Base-by-base conservation (phyloP, 805 yeast genomes). In the Tetrapisispora pingtungensis region DNA sequence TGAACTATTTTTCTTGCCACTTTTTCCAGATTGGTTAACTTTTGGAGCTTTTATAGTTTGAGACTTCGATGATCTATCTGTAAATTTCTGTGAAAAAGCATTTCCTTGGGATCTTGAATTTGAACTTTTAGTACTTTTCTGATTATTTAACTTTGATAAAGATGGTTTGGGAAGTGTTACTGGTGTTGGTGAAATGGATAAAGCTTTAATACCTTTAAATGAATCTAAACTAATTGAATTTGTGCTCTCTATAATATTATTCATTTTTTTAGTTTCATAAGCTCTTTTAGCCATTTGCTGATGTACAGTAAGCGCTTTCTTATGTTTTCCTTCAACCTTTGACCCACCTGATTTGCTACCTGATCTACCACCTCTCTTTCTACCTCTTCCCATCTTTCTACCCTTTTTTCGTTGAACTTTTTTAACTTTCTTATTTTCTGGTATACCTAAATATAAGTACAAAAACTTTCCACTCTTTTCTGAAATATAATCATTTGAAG, bases 401-500 rank as follows among this genome's bases (percentile, higher is more conserved):
- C 53, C 54, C 18, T 50, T 45, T 53, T 60, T 47, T 64, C 56
- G 18, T 41, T 49, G 42, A 26, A 47, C 40, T 35, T 44, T 47
- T 30, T 42, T 42, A 7, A 47, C 33, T 36, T 44, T 33, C 36
- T 45, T 38, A 20, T 53, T 49, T 40, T 67, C 80, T 49, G 70
- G 72, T 33, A 77, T 66, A 0, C 78, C 79, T 27, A 78, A 58
- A 24, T 73, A 61, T 13, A 64, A 69, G 40, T 64, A 71, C 17
- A 77, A 57, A 47, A 77, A 77, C 18, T 54, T 64, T 13, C 72
- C 77, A 44, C 70, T 71, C 26, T 63, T 57, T 51, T 77, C 81
- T 43, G 74, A 69, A 1, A 69, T 61, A 46, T 69, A 69, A 5
- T 49, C 51, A 17, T 17, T 28, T 5, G n/a, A 7, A 0, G 46